Evolutionary conservation across 257 asterid genomes (phyloP).

Genomic region (Solanum habrochaites): DNA sequence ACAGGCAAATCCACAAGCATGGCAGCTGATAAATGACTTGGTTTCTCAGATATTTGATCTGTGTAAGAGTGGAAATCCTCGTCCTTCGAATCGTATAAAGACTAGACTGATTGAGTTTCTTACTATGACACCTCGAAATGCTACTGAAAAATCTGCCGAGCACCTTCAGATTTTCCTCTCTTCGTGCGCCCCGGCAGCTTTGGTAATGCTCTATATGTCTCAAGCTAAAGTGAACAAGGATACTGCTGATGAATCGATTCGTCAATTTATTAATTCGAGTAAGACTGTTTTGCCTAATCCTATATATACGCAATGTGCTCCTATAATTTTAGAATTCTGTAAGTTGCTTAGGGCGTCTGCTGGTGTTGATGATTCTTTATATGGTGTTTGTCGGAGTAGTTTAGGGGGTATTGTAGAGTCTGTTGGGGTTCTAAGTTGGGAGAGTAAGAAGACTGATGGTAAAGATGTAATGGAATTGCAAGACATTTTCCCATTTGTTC

Average conservation of each 20-base stretch:
- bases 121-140: not conserved
- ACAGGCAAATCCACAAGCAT: slow-evolving; percentile 73
- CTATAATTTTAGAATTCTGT: slow-evolving; percentile 56
- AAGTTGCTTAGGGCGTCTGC: slow-evolving; percentile 34
- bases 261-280: slow-evolving; percentile 30
- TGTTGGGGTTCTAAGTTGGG: slow-evolving; percentile 2
- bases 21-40: slow-evolving; percentile 57
- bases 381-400: slow-evolving; percentile 39
- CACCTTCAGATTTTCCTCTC: slow-evolving; percentile 54
- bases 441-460: not conserved
- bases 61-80: slow-evolving; percentile 15
- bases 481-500: slow-evolving; percentile 54
- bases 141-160: slow-evolving; percentile 16
- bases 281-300: slow-evolving; percentile 23
- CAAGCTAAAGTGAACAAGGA: slow-evolving; percentile 27
- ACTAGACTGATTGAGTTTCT: not conserved
- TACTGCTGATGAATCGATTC: slow-evolving; percentile 49
- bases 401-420: slow-evolving; percentile 21
- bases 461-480: slow-evolving; percentile 19
- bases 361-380: slow-evolving; percentile 43
- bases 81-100: not conserved
- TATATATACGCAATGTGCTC: slow-evolving; percentile 21
- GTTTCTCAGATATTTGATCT: slow-evolving; percentile 29
- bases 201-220: slow-evolving; percentile 70
- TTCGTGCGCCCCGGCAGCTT: slow-evolving; percentile 52